Evolutionary conservation across 1,284 basidiomycete genomes (phyloP), one percentile per base, ranked within the genome.

Genomic region (Trametes hirsuta): DNA sequence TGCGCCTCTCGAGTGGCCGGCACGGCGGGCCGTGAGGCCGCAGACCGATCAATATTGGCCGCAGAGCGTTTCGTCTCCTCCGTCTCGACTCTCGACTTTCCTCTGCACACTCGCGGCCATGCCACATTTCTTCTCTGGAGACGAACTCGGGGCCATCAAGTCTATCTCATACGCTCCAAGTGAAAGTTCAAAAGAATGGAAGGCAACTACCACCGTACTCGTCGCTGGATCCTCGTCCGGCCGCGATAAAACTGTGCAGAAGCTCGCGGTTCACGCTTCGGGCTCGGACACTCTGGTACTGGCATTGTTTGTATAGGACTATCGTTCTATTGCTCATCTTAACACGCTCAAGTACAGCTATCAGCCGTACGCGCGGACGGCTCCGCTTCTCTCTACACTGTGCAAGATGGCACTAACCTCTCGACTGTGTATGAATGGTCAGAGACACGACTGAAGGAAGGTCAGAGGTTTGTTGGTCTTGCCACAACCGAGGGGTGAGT

Each of bases 111-210:
- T 54, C 25, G 37, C 50, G 55, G 67, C 61, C 56, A 90, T 91
- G 89, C 75, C 82, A 71, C 80, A 80, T 59, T 91, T 91, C 74
- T 74, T 90, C 47, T 72, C 83, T 53, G 90, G 89, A 61, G 91
- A 93, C 73, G 86, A 90, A 64, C 83, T 90, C 24, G 91, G 91
- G 24, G 83, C 82, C 56, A 79, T 93, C 59, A 91, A 91, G 72
- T 72, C 81, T 9, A 66, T 90, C 54, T 74, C 66, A n/a, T 87
- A 82, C 61, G 50, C 70, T 6, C 48, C 49, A 22, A 60, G 47
- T 3, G 61, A 64, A 0, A 50, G 4, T 14, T 1, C 22, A 15
- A 66, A 68, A 34, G 63, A 66, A 53, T 73, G 71, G 72, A 78
- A 72, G 49, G 58, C 71, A 22, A 59, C 73, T 40, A 55, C 74